A percentile compares a stretch with the other conserved stretches of the same genome.
These are phyloP conservation scores for Vitis hybrid DNA, from an alignment of 177 flowering plant genomes.

Conservation along the genomic window DNA sequence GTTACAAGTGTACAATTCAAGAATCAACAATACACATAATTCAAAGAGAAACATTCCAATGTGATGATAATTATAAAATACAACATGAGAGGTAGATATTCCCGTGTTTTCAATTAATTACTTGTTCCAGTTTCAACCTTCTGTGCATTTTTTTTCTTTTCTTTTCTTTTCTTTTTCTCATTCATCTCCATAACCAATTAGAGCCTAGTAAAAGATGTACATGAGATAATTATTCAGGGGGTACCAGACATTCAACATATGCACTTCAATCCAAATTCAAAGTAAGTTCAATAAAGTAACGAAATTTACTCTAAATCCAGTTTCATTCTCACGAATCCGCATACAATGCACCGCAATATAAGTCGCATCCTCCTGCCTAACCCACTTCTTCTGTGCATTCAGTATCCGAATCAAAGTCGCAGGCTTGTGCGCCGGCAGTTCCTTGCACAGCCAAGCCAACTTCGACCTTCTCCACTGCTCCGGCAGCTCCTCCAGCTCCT, in stretches of 20 bases:
- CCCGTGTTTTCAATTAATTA: too few species aligned
- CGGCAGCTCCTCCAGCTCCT: conserved; percentile 79
- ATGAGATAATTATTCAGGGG: too few species aligned
- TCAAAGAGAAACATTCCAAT: too few species aligned
- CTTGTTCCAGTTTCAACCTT: not conserved
- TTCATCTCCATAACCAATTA: not conserved
- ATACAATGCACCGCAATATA: conserved; percentile 75
- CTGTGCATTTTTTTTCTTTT: too few species aligned
- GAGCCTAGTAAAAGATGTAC: not conserved
- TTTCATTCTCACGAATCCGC: conserved; percentile 82
- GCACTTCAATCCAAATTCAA: too few species aligned
- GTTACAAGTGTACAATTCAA: too few species aligned
- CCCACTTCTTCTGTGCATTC: conserved; percentile 85
- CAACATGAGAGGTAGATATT: too few species aligned
- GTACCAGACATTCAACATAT: too few species aligned
- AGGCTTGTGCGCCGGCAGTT: conserved; percentile 71
- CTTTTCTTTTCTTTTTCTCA: not conserved
- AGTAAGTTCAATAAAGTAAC: not conserved
- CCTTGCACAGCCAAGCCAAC: conserved; percentile 94
- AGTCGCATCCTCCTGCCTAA: conserved; percentile 73
- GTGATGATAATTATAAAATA: too few species aligned
- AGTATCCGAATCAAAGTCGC: conserved; percentile 53
- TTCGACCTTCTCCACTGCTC: conserved; percentile 90
- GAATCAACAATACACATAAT: too few species aligned
- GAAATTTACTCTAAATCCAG: conserved; percentile 60